phyloP scores from a whole-genome alignment of 176 grass and related monocot genomes.

The Hyparrhenia diplandra region DNA sequence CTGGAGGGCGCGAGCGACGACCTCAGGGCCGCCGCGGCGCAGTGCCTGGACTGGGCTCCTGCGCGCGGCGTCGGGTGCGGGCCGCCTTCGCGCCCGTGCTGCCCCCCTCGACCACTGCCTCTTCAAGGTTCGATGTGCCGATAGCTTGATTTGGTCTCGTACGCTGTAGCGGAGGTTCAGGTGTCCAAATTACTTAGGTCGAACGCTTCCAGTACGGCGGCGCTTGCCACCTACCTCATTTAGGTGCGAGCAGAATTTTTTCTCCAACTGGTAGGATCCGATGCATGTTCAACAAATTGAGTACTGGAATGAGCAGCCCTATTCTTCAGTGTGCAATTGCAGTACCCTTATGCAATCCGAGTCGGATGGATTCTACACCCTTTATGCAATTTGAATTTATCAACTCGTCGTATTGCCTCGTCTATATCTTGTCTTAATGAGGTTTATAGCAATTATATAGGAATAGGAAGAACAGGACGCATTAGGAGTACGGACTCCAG shows the following conservation, averaged over 20 bases:
- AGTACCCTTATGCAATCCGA: background rate
- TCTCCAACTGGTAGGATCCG: background rate
- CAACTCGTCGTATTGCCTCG: background rate
- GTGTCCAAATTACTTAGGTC: background rate
- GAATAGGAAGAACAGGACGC: background rate
- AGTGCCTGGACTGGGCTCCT: conserved; percentile 89
- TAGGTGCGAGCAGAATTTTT: background rate
- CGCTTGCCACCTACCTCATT: background rate
- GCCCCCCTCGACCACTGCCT: conserved; percentile 73
- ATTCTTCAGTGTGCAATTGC: background rate
- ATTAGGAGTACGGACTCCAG: too few relatives aligned
- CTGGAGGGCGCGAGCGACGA: conserved; percentile 76
- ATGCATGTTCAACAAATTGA: background rate
- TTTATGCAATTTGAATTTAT: background rate
- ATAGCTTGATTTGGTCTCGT: background rate
- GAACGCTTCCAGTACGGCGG: background rate
- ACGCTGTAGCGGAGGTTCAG: background rate
- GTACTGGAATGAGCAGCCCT: background rate
- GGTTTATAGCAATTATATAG: background rate
- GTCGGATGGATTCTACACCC: too few relatives aligned
- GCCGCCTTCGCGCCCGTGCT: conserved; percentile 65
- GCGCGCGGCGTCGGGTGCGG: conserved; percentile 62
- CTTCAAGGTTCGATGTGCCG: conserved; percentile 59
- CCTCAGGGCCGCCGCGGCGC: conserved; percentile 56
- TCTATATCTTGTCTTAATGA: background rate